These are phyloP conservation scores for Penicillium chermesinum DNA, from an alignment of 495 filamentous ascomycete species.

Conservation along the genomic window DNA sequence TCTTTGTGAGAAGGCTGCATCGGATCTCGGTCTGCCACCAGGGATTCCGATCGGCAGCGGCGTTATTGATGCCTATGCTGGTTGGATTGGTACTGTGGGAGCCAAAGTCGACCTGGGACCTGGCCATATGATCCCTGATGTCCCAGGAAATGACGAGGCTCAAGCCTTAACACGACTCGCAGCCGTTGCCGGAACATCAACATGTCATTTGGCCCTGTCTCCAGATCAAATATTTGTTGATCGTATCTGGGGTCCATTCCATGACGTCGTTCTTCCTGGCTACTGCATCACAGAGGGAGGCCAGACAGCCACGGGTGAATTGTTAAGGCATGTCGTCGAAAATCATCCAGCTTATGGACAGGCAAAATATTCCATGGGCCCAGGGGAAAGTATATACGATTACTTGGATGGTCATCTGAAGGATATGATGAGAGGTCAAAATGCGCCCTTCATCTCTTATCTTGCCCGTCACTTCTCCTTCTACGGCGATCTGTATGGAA, in stretches of 20 bases:
- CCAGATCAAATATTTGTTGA: conserved; percentile 82
- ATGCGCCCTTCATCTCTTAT: conserved; percentile 74
- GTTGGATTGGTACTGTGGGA: conserved; percentile 98
- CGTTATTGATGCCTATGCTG: conserved; percentile 97
- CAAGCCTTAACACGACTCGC: conserved; percentile 94
- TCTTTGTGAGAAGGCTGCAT: conserved; percentile 75
- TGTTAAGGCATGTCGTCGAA: conserved; percentile 89
- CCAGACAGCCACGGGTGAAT: conserved; percentile 89
- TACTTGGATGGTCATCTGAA: conserved; percentile 87
- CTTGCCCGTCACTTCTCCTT: conserved; percentile 93
- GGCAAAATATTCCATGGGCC: conserved; percentile 66
- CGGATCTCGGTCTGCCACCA: conserved; percentile 75
- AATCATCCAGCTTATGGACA: conserved; percentile 85
- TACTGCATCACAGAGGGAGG: conserved; percentile 97
- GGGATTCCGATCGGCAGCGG: conserved; percentile 92
- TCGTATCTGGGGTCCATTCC: conserved; percentile 95
- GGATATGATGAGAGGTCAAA: conserved; percentile 59
- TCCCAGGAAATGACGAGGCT: conserved; percentile 67
- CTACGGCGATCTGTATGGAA: conserved; percentile 97
- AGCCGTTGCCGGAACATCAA: conserved; percentile 94
- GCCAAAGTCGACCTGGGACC: conserved; percentile 73
- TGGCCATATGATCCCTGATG: conserved; percentile 54
- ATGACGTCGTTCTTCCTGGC: conserved; percentile 82
- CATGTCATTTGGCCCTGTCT: conserved; percentile 95
- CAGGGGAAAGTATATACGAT: conserved; percentile 83